Base-by-base conservation (phyloP, 2,329 filamentous ascomycete genomes). In the Cordyceps sp. region DNA sequence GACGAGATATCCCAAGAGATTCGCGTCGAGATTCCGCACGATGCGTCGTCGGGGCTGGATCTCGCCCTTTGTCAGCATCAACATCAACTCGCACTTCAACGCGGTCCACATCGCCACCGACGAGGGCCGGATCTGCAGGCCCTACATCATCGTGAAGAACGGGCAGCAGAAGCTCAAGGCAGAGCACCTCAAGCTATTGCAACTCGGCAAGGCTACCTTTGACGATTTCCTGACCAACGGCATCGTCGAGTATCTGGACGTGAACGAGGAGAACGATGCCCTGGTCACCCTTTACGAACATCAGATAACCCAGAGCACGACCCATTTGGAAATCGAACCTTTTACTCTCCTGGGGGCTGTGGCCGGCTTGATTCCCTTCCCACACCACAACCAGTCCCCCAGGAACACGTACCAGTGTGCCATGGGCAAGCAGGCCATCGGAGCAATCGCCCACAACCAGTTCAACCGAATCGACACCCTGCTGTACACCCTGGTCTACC, bases 391-490 rank as follows among this genome's bases (percentile, higher is more conserved):
- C 56, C 90, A 98, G 54, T 98, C 92, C 13, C 90, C 90, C 9
- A 72, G 90, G 66, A 98, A 98, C 52, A 98, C 90, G 1, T 98
- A 98, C 49, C 88, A 96, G 65, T 94, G 88, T 59, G 90, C 90
- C 58, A 98, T 98, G 90, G 90, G 90, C 70, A 98, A 98, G 61
- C 90, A 98, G 79, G 90, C 90, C 25, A 96, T 98, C 52, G 90
- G 90, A 22, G 86, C 88, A 22, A 96, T 98, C 50, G 90, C 88
- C 13, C 93, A 93, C 50, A 98, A 98, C 50, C 90, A 98, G 54
- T 93, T 94, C 59, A 82, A 88, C 46, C 78, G 90, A 35, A 94
- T 98, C 52, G 90, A 98, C 48, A 96, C 88, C 0, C 66, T 98
- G 13, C 71, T 98, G 6, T 96, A 94, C 51, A 81, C 93, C 2